These are phyloP conservation scores for Alternaria postmessia DNA, from an alignment of 2,329 filamentous ascomycete species.

Conservation along the genomic window DNA sequence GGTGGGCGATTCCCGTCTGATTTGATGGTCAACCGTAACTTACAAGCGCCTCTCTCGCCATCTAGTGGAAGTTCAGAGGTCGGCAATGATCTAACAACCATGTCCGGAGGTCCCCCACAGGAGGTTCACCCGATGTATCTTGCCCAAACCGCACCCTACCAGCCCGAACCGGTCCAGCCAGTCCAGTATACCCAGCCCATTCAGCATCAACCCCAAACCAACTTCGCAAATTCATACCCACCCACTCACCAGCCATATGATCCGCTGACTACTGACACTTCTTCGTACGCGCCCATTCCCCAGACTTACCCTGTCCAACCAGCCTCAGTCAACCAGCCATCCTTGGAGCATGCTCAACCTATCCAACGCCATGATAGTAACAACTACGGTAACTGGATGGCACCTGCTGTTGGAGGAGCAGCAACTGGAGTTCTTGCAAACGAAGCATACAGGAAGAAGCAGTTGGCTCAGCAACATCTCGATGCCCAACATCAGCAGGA, in stretches of 20 bases:
- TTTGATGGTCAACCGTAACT: constrained; percentile 84
- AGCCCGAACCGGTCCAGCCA: constrained; percentile 25
- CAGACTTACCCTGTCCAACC: constrained; percentile 8
- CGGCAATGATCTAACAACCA: constrained; percentile 68
- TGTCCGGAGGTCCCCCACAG: constrained; percentile 63
- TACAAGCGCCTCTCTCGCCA: constrained; percentile 80
- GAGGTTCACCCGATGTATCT: constrained; percentile 36
- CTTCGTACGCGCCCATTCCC: constrained; percentile 7
- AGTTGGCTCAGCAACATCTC: constrained; percentile 36
- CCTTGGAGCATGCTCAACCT: constrained; percentile 10
- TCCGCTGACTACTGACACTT: background rate
- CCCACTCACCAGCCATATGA: constrained; percentile 24
- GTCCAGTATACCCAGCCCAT: constrained; percentile 12
- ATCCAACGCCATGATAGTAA: constrained; percentile 50
- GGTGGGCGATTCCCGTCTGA: constrained; percentile 98
- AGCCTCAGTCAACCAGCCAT: constrained; percentile 1
- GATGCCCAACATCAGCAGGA: constrained; percentile 36
- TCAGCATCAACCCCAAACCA: constrained; percentile 22
- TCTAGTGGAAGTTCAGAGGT: constrained; percentile 80
- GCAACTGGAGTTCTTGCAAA: constrained; percentile 53
- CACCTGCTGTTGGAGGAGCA: constrained; percentile 56
- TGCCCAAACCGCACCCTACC: constrained; percentile 27
- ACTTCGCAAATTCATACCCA: constrained; percentile 28
- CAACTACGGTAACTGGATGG: constrained; percentile 64
- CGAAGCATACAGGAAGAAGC: constrained; percentile 44